phyloP scores from a whole-genome alignment of 257 asterid species.

The Fraxinus excelsior region DNA sequence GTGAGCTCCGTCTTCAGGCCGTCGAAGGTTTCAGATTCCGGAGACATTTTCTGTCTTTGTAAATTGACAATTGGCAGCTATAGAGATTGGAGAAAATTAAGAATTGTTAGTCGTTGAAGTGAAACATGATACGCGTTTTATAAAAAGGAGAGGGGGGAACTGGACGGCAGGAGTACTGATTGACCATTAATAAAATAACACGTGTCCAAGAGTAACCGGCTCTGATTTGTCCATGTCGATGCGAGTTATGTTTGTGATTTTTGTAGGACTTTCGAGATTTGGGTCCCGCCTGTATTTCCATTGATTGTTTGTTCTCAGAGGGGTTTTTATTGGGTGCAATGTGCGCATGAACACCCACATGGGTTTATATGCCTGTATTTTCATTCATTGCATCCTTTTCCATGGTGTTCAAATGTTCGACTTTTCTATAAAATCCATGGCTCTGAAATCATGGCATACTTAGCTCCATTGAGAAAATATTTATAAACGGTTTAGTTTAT shows the following conservation, averaged over 20 bases:
- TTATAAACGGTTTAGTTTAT: too few relatives aligned
- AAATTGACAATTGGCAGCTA: constrained; percentile 10
- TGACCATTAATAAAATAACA: constrained; percentile 18
- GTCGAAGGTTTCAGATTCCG: constrained; percentile 40
- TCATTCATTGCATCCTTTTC: too few relatives aligned
- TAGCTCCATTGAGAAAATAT: too few relatives aligned
- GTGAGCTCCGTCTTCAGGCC: constrained; percentile 67
- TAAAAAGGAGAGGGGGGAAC: constrained; percentile 15
- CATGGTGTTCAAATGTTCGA: too few relatives aligned
- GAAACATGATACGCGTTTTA: constrained; percentile 16
- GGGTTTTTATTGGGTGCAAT: not conserved
- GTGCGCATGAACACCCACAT: not conserved
- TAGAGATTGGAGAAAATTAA: constrained; percentile 3
- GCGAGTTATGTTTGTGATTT: constrained; percentile 19
- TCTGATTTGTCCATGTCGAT: constrained; percentile 40
- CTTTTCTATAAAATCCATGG: too few relatives aligned
- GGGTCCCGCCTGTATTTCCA: constrained; percentile 30
- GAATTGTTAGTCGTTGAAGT: not conserved
- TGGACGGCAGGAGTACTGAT: not conserved
- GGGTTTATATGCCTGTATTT: too few relatives aligned
- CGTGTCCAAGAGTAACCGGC: constrained; percentile 25
- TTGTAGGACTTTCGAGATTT: constrained; percentile 25
- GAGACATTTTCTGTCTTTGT: constrained; percentile 23
- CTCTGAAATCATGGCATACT: too few relatives aligned
- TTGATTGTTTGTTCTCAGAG: constrained; percentile 18